These are phyloP conservation scores for Didymella pomorum DNA, from an alignment of 2,329 filamentous ascomycete species.

Conservation along the genomic window DNA sequence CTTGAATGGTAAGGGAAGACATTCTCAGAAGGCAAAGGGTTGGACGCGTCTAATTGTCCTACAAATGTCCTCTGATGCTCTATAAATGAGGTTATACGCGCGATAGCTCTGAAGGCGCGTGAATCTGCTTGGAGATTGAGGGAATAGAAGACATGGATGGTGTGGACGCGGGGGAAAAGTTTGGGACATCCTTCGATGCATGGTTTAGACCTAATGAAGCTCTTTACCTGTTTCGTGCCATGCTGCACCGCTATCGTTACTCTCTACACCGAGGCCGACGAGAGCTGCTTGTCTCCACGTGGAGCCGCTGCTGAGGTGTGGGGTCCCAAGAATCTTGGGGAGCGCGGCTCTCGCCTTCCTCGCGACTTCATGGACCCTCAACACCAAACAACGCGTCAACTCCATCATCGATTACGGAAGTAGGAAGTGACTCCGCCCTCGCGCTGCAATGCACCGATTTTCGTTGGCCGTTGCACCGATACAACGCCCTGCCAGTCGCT, in stretches of 20 bases:
- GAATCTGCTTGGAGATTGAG: neutral
- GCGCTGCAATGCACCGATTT: constrained; percentile 31
- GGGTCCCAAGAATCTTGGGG: constrained; percentile 24
- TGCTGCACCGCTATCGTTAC: constrained; percentile 34
- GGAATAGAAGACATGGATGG: constrained; percentile 9
- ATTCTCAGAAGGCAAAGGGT: constrained; percentile 23
- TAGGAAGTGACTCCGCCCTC: constrained; percentile 23
- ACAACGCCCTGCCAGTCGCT: constrained; percentile 14
- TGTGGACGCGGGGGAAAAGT: constrained; percentile 19
- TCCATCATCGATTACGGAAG: constrained; percentile 13
- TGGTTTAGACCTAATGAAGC: constrained; percentile 12
- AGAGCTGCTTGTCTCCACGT: constrained; percentile 28
- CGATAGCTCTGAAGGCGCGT: neutral
- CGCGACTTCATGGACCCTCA: constrained; percentile 10
- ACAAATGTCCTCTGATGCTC: neutral
- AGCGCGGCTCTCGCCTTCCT: constrained; percentile 18
- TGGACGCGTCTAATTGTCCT: neutral
- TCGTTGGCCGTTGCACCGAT: constrained; percentile 28
- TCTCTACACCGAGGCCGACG: constrained; percentile 28
- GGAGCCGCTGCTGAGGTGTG: constrained; percentile 30
- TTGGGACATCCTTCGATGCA: constrained; percentile 23
- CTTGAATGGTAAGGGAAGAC: constrained; percentile 54
- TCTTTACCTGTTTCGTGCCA: constrained; percentile 29
- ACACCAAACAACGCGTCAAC: constrained; percentile 14
- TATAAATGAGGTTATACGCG: neutral